Base-by-base conservation (phyloP, 2,329 filamentous ascomycete genomes). In the Tolypocladium inflatum region DNA sequence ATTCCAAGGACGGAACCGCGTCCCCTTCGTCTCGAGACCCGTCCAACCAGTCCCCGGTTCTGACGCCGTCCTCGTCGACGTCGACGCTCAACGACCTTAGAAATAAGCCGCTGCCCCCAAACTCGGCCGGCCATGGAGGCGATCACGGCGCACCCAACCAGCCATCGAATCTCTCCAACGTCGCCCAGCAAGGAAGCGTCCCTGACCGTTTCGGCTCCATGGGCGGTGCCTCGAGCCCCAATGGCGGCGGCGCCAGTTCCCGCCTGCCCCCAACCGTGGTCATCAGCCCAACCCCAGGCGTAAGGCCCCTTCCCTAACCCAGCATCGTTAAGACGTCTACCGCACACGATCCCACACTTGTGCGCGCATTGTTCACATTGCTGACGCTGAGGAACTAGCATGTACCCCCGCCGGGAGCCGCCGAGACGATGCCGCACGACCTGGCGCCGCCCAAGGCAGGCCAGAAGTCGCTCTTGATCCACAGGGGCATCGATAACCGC, bases 341-440 rank as follows among this genome's bases (percentile, higher is more conserved):
- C 10, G 3, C 26, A 11, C 26, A 17, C 45, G 10, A 5, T 15
- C 6, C 11, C 10, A 21, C 13, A 10, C 19, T 15, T 33, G 30
- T 23, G 8, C 54, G 38, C 30, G 23, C 39, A 15, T 8, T 8
- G 26, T 55, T 8, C 53, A 13, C 26, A 21, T n/a, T 57, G 41
- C 53, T 55, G 39, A 52, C 39, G 6, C 30, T 17, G 9, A 7
- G 3, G 15, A 19, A 54, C 26, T 58, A 74, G 91, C 94, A 99
- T 76, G 80, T 94, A 51, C 92, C 94, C 55, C 91, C 91, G 61
- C 94, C 94, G 54, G 94, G 94, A 64, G 88, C 92, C 59, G 89
- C 92, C 63, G 94, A 99, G 77, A 97, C 93, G 7, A 97, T 99
- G 93, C 94, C 94, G 56, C 91, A 95, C 69, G 94, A 99, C 71